Evolutionary conservation across 192 early-diverging fungal species (phyloP), one percentile per base, ranked within the genome.

Genomic region (Bifiguratus adelaidae): DNA sequence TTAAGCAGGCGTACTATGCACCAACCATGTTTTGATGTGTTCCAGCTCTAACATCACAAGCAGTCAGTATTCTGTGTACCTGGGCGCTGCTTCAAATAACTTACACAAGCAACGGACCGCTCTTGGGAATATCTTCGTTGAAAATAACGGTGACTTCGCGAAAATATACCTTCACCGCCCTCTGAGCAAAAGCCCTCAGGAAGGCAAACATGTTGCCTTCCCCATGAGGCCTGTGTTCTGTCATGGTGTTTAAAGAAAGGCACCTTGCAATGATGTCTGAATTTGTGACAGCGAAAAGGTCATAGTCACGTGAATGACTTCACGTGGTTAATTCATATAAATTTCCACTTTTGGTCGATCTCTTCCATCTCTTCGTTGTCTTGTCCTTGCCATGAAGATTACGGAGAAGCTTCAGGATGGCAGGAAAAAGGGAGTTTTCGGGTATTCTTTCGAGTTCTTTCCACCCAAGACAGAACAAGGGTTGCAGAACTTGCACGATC

Each of bases 391-490:
- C 22, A 85, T 87, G 82, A 87, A 83, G 55, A 65, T 87, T 53
- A 73, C 78, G 25, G 77, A 84, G 50, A 82, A 82, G 53, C 65
- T 87, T 51, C 64, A 73, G 40, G 67, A 69, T 55, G 80, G 78
- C 25, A 58, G 74, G 28, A 65, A 80, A 52, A 73, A 79, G 23
- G 68, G 75, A 27, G 68, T 63, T 35, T 68, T 76, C 20, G 63
- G 67, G 38, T 84, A 78, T 69, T 95, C 91, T 23, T 96, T 98
- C 53, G 95, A 98, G 70, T 98, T 86, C 76, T 98, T 96, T 49
- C 92, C 95, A 30, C 95, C 95, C 56, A 98, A 91, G 63, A 98
- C 95, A 20, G 81, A 78, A 50, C 71, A 52, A 63, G 88, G 85
- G 50, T 73, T 89, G n/a, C 65, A 66, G 28, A 89, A 91, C 63